Evolutionary conservation across 768 basidiomycete genomes (phyloP).

Genomic region (Tylopilus intermedius): DNA sequence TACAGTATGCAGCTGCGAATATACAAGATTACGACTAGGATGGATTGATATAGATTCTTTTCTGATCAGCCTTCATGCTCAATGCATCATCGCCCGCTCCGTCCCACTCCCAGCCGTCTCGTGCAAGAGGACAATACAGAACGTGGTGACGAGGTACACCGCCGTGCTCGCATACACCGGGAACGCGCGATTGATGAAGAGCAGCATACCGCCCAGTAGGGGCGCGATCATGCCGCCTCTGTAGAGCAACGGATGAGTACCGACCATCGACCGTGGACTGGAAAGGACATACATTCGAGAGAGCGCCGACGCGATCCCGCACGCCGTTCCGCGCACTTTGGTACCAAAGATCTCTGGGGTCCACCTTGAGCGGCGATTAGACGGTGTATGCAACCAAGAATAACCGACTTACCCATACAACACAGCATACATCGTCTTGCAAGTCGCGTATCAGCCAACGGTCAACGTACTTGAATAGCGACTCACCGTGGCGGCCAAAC

Average conservation of each 20-base stretch:
- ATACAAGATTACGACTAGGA: no score
- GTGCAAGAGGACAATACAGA: constrained; percentile 55
- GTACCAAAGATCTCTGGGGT: constrained; percentile 86
- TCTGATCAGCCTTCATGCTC: no score
- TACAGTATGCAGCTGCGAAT: no score
- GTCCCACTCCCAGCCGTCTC: constrained; percentile 43
- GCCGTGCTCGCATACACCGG: constrained; percentile 74
- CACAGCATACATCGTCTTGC: constrained; percentile 81
- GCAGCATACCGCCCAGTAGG: constrained; percentile 66
- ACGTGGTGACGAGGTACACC: constrained; percentile 58
- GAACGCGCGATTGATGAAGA: constrained; percentile 61
- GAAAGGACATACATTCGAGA: constrained; percentile 62
- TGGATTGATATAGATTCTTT: no score
- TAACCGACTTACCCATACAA: constrained; percentile 50
- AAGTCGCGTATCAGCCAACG: not conserved
- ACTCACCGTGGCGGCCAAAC: constrained; percentile 59
- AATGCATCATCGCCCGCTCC: constrained; percentile 20
- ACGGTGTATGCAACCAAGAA: no score
- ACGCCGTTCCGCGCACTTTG: constrained; percentile 82
- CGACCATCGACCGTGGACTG: not conserved
- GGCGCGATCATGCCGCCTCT: constrained; percentile 91
- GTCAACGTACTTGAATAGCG: not conserved
- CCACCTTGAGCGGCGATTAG: constrained; percentile 39
- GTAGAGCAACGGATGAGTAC: not conserved
- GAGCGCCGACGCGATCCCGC: constrained; percentile 81